Evolutionary conservation across 2,329 filamentous ascomycete species (phyloP).

Genomic region (Neonectria coccinea): DNA sequence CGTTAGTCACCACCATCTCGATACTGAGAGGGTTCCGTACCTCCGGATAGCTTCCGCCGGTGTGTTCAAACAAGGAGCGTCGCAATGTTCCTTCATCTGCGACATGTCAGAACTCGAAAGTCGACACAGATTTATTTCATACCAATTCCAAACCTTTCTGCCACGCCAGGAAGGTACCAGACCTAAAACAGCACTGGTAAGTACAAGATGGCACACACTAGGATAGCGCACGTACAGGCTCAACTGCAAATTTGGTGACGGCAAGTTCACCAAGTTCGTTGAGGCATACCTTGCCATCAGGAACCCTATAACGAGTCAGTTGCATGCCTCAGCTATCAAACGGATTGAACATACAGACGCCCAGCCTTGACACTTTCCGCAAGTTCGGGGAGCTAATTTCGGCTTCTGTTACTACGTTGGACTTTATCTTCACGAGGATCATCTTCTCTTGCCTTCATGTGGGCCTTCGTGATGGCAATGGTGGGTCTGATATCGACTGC

Average conservation of each 20-base stretch:
- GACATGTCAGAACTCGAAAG: slow-evolving; percentile 42
- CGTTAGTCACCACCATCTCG: slow-evolving; percentile 36
- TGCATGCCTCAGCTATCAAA: background rate
- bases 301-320: slow-evolving; percentile 55
- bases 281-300: slow-evolving; percentile 90
- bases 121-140: slow-evolving; percentile 40
- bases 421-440: background rate
- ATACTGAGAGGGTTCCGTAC: slow-evolving; percentile 47
- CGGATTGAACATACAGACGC: slow-evolving; percentile 64
- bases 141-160: slow-evolving; percentile 92
- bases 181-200: slow-evolving; percentile 54
- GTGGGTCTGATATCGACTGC: slow-evolving; percentile 86
- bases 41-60: slow-evolving; percentile 95
- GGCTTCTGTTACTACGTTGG: slow-evolving; percentile 18
- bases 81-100: slow-evolving; percentile 86
- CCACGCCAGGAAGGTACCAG: slow-evolving; percentile 88
- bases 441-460: slow-evolving; percentile 75
- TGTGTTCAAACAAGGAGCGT: slow-evolving; percentile 92
- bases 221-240: slow-evolving; percentile 74
- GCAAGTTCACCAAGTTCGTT: slow-evolving; percentile 88
- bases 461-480: slow-evolving; percentile 90
- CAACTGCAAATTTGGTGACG: slow-evolving; percentile 96
- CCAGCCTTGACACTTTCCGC: slow-evolving; percentile 87
- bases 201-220: background rate
- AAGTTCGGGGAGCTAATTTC: slow-evolving; percentile 80